Percentiles rank a stretch among this genome's conserved stretches.
These are phyloP conservation scores for Staphylotrichum tortipilum DNA, from an alignment of 495 filamentous ascomycete species.

Conservation along the genomic window DNA sequence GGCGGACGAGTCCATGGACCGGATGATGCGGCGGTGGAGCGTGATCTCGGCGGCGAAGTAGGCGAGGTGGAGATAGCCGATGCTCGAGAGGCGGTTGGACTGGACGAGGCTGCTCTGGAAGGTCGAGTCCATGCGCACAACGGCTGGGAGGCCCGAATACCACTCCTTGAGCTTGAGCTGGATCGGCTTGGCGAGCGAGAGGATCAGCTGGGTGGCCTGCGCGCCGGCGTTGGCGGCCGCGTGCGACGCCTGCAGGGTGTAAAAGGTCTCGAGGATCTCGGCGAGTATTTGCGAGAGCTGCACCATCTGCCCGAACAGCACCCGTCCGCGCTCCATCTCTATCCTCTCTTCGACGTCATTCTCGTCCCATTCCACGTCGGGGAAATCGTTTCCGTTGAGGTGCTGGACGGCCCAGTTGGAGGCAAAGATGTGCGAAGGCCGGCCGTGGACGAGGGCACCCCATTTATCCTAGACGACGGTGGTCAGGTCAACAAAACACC, in stretches of 20 bases:
- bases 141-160: conserved; percentile 58
- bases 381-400: conserved; percentile 61
- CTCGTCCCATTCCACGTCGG: conserved; percentile 51
- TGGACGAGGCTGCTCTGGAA: conserved; percentile 25
- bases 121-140: conserved; percentile 58
- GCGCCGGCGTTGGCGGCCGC: conserved; percentile 39
- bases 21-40: conserved; percentile 72
- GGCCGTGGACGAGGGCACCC: conserved; percentile 76
- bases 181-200: conserved; percentile 70
- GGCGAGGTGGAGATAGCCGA: conserved; percentile 71
- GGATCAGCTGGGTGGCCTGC: conserved; percentile 54
- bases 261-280: conserved; percentile 73
- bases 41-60: conserved; percentile 83
- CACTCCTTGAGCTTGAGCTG: conserved; percentile 78
- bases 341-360: conserved; percentile 49
- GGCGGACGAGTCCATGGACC: conserved; percentile 49
- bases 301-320: conserved; percentile 66
- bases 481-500: background rate
- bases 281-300: conserved; percentile 65
- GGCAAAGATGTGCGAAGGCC: conserved; percentile 72
- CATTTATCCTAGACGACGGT: conserved; percentile 65
- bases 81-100: conserved; percentile 46
- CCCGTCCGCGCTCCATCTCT: conserved; percentile 59
- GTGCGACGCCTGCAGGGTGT: conserved; percentile 57
- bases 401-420: conserved; percentile 76